phyloP scores from a whole-genome alignment of 2,329 filamentous ascomycete genomes.

The Colletotrichum simmondsii region DNA sequence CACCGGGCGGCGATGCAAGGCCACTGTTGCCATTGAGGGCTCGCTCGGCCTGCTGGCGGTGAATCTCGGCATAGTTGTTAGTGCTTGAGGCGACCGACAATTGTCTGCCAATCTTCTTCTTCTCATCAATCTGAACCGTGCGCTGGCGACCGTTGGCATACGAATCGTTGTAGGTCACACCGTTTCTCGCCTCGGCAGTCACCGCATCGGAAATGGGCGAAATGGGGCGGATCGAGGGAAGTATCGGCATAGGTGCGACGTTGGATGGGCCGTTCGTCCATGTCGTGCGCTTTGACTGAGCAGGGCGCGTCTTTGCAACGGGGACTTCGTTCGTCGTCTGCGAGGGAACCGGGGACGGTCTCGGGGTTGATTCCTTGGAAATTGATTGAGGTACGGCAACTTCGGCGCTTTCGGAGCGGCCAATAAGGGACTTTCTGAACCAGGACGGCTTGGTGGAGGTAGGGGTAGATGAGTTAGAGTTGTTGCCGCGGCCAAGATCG shows the following conservation, averaged over 20 bases:
- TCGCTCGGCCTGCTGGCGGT: slow-evolving; percentile 90
- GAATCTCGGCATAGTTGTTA: slow-evolving; percentile 91
- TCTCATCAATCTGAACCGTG: slow-evolving; percentile 56
- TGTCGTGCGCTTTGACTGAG: slow-evolving; percentile 84
- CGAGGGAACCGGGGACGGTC: slow-evolving; percentile 56
- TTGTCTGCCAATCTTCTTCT: slow-evolving; percentile 96
- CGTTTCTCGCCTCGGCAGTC: slow-evolving; percentile 83
- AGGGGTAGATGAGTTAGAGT: slow-evolving; percentile 65
- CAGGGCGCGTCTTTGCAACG: slow-evolving; percentile 58
- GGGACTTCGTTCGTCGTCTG: slow-evolving; percentile 53
- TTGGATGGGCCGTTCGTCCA: slow-evolving; percentile 89
- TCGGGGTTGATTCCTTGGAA: slow-evolving; percentile 59
- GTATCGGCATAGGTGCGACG: slow-evolving; percentile 91
- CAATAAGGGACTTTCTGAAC: slow-evolving; percentile 96
- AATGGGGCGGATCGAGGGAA: slow-evolving; percentile 93
- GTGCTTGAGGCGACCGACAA: slow-evolving; percentile 91
- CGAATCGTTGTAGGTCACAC: slow-evolving; percentile 62
- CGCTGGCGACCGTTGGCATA: slow-evolving; percentile 49
- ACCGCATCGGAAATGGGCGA: slow-evolving; percentile 96
- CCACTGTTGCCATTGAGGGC: slow-evolving; percentile 86
- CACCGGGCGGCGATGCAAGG: slow-evolving; percentile 79
- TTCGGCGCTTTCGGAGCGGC: slow-evolving; percentile 77
- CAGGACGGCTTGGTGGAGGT: slow-evolving; percentile 89
- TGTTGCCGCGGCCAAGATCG: slow-evolving; percentile 77
- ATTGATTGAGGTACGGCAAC: slow-evolving; percentile 60